A percentile compares a stretch with the other conserved stretches of the same genome.
Evolutionary conservation across 306 rosid genomes (phyloP).

Genomic region (Acacia melanoxylon): DNA sequence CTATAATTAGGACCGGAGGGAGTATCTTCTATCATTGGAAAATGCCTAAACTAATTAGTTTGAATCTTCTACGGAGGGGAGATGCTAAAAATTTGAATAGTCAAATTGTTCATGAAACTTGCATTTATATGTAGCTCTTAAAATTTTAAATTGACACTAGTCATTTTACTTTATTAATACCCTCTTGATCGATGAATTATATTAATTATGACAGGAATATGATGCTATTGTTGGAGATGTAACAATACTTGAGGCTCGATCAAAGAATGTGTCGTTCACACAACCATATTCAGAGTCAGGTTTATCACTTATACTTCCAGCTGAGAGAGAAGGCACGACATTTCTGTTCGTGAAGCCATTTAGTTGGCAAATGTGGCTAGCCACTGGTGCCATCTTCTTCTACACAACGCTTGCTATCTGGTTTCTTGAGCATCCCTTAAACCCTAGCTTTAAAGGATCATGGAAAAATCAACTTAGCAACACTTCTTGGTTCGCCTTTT

Average conservation of each 20-base stretch:
- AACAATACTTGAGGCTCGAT: conserved; percentile 51
- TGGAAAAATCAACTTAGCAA: conserved; percentile 56
- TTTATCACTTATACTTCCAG: conserved; percentile 49
- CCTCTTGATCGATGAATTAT: not conserved
- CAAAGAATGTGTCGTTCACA: conserved; percentile 49
- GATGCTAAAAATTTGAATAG: not conserved
- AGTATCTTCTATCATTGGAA: not conserved
- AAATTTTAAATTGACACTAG: not conserved
- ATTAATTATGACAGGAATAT: conserved; percentile 31
- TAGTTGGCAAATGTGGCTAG: conserved; percentile 54
- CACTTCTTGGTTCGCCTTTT: conserved; percentile 67
- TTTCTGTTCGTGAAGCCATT: conserved; percentile 69
- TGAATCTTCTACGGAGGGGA: not conserved
- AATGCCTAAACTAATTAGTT: not conserved
- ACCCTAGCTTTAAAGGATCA: conserved; percentile 58
- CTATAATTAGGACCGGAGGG: too few relatives aligned
- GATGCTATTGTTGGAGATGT: conserved; percentile 67
- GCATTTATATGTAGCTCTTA: not conserved
- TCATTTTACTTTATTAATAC: not conserved
- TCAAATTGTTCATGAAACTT: not conserved
- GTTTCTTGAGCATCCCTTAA: conserved; percentile 61
- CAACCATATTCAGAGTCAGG: conserved; percentile 69
- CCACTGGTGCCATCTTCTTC: conserved; percentile 37
- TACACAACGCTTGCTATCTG: conserved; percentile 62
- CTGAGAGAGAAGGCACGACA: conserved; percentile 33